A percentile compares a stretch with the other conserved stretches of the same genome.
phyloP scores from a whole-genome alignment of 2,329 filamentous ascomycete genomes.

The Leptosphaerulina australis region DNA sequence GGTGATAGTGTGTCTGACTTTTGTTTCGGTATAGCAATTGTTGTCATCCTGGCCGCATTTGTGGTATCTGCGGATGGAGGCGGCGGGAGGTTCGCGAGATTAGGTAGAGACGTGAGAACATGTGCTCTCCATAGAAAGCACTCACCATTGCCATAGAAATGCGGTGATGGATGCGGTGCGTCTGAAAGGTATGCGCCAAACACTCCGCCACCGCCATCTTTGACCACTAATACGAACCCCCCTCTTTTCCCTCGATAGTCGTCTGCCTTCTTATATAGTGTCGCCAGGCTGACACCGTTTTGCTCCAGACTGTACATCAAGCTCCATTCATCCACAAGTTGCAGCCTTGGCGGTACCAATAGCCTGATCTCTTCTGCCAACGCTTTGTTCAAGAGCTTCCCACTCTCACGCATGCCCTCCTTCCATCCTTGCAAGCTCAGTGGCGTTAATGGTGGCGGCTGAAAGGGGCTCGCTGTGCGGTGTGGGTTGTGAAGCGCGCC shows the following conservation, averaged over 20 bases:
- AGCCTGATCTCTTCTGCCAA: conserved; percentile 93
- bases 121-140: conserved; percentile 89
- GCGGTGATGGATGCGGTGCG: conserved; percentile 75
- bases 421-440: conserved; percentile 72
- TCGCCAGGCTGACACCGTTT: conserved; percentile 84
- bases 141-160: conserved; percentile 95
- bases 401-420: conserved; percentile 62
- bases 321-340: conserved; percentile 85
- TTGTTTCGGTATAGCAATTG: conserved; percentile 48
- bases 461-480: conserved; percentile 76
- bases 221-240: conserved; percentile 87
- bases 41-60: conserved; percentile 66
- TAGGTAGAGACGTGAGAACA: conserved; percentile 61
- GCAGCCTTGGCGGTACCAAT: conserved; percentile 82
- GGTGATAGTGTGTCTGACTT: conserved; percentile 36
- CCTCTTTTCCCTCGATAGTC: conserved; percentile 70
- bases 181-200: conserved; percentile 97
- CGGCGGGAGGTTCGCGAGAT: conserved; percentile 65
- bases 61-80: conserved; percentile 72
- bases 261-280: conserved; percentile 81
- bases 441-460: conserved; percentile 86
- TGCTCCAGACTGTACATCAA: conserved; percentile 89
- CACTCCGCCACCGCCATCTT: conserved; percentile 75
- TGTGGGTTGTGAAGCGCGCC: conserved; percentile 66
- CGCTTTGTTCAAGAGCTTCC: conserved; percentile 70